A percentile compares a stretch with the other conserved stretches of the same genome.
phyloP scores from a whole-genome alignment of 208 protist species.

The Wallacemonas sp. region DNA sequence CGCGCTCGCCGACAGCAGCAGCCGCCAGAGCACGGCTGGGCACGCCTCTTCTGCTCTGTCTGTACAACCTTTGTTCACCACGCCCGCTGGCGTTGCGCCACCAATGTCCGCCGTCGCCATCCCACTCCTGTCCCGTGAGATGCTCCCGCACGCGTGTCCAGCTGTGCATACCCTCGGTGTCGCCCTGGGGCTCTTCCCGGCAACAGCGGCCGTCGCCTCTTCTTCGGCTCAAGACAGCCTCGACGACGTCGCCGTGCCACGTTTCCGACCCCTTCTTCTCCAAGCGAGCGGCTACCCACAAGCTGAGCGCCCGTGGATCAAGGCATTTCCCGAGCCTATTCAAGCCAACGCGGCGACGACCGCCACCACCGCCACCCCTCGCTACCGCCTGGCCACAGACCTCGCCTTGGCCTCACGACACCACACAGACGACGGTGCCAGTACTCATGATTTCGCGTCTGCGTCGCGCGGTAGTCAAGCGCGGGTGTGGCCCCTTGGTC shows the following conservation, averaged over 20 bases:
- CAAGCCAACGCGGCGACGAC: not conserved
- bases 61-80: not conserved
- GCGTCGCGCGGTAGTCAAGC: constrained; percentile 36
- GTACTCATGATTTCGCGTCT: constrained; percentile 29
- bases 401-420: constrained; percentile 22
- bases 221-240: not conserved
- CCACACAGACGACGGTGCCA: not conserved
- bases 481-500: constrained; percentile 53
- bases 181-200: constrained; percentile 1
- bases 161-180: not conserved
- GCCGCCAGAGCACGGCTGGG: too few species aligned
- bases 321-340: constrained; percentile 49
- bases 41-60: not conserved
- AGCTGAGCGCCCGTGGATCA: constrained; percentile 47
- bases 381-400: constrained; percentile 37
- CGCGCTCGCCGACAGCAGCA: too few species aligned
- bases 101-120: constrained; percentile 3
- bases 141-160: not conserved
- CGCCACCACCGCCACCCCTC: constrained; percentile 18
- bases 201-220: not conserved
- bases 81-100: not conserved
- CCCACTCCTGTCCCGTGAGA: not conserved
- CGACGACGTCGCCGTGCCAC: not conserved
- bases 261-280: constrained; percentile 38
- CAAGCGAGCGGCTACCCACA: constrained; percentile 32